These are phyloP conservation scores for Waitea zeae DNA, from an alignment of 1,284 basidiomycete species.

Conservation along the genomic window DNA sequence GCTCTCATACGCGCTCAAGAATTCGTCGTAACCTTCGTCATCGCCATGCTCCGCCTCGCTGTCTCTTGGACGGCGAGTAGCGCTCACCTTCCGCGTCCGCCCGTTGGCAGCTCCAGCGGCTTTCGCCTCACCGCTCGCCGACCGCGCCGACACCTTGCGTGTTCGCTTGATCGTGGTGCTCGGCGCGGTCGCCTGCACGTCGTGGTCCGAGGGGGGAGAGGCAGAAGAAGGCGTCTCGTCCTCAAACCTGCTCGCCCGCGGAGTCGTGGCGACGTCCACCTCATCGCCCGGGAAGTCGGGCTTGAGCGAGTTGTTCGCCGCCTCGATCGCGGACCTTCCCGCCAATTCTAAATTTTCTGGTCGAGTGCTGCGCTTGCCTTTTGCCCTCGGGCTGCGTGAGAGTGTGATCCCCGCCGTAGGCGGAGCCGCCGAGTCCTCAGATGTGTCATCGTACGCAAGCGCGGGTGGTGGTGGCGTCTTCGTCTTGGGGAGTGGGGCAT, in stretches of 20 bases:
- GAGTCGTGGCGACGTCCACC: slow-evolving; percentile 36
- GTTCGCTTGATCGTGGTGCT: too few species aligned
- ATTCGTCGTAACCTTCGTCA: slow-evolving; percentile 61
- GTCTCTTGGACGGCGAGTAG: slow-evolving; percentile 11
- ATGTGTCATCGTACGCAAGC: too few species aligned
- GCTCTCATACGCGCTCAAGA: slow-evolving; percentile 65
- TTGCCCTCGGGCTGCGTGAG: slow-evolving; percentile 14
- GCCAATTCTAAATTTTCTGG: slow-evolving; percentile 16
- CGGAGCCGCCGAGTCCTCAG: slow-evolving; percentile 30
- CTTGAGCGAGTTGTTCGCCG: too few species aligned
- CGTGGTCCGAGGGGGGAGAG: too few species aligned
- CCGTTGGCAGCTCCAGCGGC: too few species aligned
- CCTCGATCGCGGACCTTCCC: slow-evolving; percentile 17
- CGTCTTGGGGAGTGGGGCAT: too few species aligned
- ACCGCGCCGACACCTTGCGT: too few species aligned
- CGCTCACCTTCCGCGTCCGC: too few species aligned
- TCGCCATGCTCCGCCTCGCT: slow-evolving; percentile 49
- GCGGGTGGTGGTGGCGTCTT: too few species aligned
- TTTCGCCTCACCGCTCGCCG: too few species aligned
- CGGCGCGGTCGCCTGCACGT: too few species aligned
- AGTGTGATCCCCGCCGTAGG: slow-evolving; percentile 14
- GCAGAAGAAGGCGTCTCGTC: slow-evolving; percentile 12
- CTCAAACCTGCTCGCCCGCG: slow-evolving; percentile 32
- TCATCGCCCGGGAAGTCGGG: too few species aligned
- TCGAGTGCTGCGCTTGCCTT: slow-evolving; percentile 26